These are phyloP conservation scores for Parathielavia hyrcaniae DNA, from an alignment of 495 filamentous ascomycete species.

Conservation along the genomic window DNA sequence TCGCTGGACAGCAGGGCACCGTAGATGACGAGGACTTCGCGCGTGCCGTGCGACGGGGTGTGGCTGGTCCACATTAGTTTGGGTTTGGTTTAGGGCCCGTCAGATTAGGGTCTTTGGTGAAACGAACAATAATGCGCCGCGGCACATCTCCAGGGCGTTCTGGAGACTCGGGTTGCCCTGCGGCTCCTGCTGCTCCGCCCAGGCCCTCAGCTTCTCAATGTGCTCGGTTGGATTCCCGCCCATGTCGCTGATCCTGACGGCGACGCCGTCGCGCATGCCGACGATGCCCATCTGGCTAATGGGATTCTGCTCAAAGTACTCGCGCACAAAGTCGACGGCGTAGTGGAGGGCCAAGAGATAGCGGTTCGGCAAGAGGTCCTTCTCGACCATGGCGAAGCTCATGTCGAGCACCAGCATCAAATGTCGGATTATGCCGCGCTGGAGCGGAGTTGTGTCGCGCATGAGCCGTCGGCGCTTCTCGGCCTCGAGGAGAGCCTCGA, in stretches of 20 bases:
- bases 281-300: slow-evolving; percentile 90
- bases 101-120: not conserved
- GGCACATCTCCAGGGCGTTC: slow-evolving; percentile 91
- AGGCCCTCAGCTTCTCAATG: slow-evolving; percentile 63
- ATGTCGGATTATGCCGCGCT: slow-evolving; percentile 94
- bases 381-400: slow-evolving; percentile 88
- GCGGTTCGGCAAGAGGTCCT: slow-evolving; percentile 82
- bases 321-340: slow-evolving; percentile 79
- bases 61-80: slow-evolving; percentile 48
- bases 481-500: slow-evolving; percentile 38
- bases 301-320: slow-evolving; percentile 99
- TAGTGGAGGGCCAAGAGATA: slow-evolving; percentile 77
- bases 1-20: slow-evolving; percentile 86
- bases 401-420: slow-evolving; percentile 89
- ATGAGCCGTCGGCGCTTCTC: slow-evolving; percentile 53
- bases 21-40: slow-evolving; percentile 86
- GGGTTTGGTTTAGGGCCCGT: not conserved
- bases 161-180: slow-evolving; percentile 86
- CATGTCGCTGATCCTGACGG: slow-evolving; percentile 77
- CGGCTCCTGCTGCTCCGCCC: slow-evolving; percentile 67
- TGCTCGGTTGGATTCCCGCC: slow-evolving; percentile 87
- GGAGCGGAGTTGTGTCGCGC: slow-evolving; percentile 87
- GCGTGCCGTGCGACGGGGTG: slow-evolving; percentile 84
- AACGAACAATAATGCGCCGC: slow-evolving; percentile 76
- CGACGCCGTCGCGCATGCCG: slow-evolving; percentile 86